phyloP scores from a whole-genome alignment of 257 asterid species.

The Petunia axillaris region DNA sequence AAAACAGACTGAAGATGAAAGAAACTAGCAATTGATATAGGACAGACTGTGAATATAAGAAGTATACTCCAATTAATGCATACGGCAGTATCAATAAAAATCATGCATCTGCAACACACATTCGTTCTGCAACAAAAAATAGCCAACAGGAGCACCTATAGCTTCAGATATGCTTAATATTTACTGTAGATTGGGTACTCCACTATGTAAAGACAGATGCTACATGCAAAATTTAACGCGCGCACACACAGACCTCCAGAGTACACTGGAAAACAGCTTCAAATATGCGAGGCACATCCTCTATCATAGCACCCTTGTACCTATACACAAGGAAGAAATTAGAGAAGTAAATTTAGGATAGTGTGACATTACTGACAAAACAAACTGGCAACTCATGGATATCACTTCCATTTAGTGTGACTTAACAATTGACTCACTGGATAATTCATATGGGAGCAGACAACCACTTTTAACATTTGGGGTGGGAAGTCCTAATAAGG shows the following conservation, averaged over 20 bases:
- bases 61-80: neutral
- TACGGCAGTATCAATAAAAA: neutral
- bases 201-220: neutral
- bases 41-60: neutral
- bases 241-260: slow-evolving; percentile 60
- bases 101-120: neutral
- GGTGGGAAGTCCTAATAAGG: neutral
- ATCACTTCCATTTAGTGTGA: neutral
- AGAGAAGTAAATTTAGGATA: neutral
- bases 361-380: neutral
- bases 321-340: slow-evolving; percentile 40
- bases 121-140: neutral
- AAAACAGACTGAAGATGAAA: neutral
- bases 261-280: slow-evolving; percentile 99
- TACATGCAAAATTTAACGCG: neutral
- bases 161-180: neutral
- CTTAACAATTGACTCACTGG: neutral
- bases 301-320: slow-evolving; percentile 89
- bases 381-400: neutral
- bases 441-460: neutral
- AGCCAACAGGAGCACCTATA: neutral
- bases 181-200: neutral
- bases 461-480: neutral
- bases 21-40: neutral
- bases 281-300: slow-evolving; percentile 92